Evolutionary conservation across 352 stramenopile species (phyloP), one percentile per base, ranked within the genome.

Genomic region (Globisporangium irregulare): DNA sequence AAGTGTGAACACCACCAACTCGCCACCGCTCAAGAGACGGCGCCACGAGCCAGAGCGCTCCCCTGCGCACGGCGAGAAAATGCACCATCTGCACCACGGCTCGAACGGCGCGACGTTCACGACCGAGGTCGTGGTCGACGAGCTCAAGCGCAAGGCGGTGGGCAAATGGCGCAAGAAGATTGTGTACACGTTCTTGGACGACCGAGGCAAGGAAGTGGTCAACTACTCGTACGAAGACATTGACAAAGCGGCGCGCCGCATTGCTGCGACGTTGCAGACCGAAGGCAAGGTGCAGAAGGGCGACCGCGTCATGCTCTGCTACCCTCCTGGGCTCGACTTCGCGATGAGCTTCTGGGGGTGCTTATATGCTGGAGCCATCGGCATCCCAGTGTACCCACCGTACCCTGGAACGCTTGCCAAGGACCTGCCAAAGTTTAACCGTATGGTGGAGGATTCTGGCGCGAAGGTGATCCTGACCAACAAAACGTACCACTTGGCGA

Each of bases 141-240:
- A 84, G 57, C 81, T 92, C 56, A 80, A 90, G 70, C 77, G 77
- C 65, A 68, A 74, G 32, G 82, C 84, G 0, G 61, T 66, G 25
- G 66, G 74, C 61, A 80, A 84, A 64, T 86, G 72, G 68, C 73
- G 79, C 59, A 68, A 91, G 73, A 84, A 88, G 66, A 76, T 93
- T 64, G 80, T 91, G 66, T 94, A 93, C 81, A 91, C 84, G 32
- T 93, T 93, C 67, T 61, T 94, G 63, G 84, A 94, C 77, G 86
- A 93, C 68, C 34, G 67, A 25, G 86, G 86, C 10, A 79, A 84
- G 22, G 86, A 94, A 67, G 73, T 43, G 0, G 75, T 88, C 54
- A 91, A 87, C 73, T 81, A 91, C 61, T 87, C 84, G 73, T 85
- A 90, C 62, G 74, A 84, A 22, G 82, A 94, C 25, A 73, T 94